phyloP scores from a whole-genome alignment of 2,329 filamentous ascomycete genomes.

The Stagonosporopsis rhizophila region DNA sequence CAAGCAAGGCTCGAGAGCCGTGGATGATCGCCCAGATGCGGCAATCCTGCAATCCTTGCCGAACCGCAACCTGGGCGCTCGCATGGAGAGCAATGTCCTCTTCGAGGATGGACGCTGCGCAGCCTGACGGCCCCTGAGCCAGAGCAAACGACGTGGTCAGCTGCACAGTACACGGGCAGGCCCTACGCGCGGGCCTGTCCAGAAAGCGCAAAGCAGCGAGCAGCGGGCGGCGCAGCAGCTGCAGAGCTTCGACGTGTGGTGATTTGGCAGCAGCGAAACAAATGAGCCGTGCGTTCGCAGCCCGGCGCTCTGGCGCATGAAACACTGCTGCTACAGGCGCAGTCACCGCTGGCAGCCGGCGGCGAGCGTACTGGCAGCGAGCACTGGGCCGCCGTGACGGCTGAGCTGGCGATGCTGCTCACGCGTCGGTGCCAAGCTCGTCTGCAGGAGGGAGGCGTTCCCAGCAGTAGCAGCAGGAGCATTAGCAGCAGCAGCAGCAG shows the following conservation, averaged over 20 bases:
- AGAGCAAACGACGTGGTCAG: conserved; percentile 7
- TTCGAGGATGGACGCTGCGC: conserved; percentile 37
- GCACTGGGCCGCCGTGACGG: not conserved
- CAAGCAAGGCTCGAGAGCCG: conserved; percentile 45
- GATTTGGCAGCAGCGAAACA: conserved; percentile 40
- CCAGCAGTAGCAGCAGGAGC: too few species aligned
- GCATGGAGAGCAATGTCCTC: conserved; percentile 43
- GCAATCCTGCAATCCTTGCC: conserved; percentile 29
- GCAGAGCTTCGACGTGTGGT: conserved; percentile 42
- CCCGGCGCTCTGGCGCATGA: conserved; percentile 37
- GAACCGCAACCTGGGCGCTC: conserved; percentile 32
- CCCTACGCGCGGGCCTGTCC: conserved; percentile 1
- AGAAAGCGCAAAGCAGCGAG: not conserved
- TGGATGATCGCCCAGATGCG: conserved; percentile 40
- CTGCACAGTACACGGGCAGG: conserved; percentile 8
- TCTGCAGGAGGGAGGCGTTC: conserved; percentile 26
- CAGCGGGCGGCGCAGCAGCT: conserved; percentile 17
- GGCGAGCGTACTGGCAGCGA: conserved; percentile 2
- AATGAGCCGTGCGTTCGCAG: conserved; percentile 31
- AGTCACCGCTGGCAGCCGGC: conserved; percentile 14
- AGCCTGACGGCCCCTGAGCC: conserved; percentile 30
- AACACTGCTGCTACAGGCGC: conserved; percentile 44
- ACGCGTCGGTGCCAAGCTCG: conserved; percentile 15
- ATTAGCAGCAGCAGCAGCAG: conserved; percentile 1
- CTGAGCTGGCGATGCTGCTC: conserved; percentile 11